Base-by-base conservation (phyloP, 257 asterid species). In the Fraxinus americana region DNA sequence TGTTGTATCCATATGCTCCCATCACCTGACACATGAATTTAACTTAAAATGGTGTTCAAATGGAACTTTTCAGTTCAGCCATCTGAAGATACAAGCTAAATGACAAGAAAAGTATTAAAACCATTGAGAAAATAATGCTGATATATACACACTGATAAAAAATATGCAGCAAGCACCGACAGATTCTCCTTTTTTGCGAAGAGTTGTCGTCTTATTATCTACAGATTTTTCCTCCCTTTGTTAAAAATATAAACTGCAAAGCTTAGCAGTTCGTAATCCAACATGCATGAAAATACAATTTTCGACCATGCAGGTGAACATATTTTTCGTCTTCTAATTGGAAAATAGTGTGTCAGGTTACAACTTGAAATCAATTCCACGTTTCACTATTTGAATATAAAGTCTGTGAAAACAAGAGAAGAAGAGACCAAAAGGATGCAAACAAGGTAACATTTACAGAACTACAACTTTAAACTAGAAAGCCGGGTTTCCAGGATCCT, bases 1-100 rank as follows among this genome's bases (percentile, higher is more conserved):
- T 93, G 90, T 76, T 89, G 91, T 88, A 93, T 71, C 99, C 99
- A 88, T 95, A 95, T 5, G 97, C 96, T 79, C 96, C 92, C 98
- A 95, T 95, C 86, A 95, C 98, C 99, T 95, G 93, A 83, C 27
- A 77, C 70, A 73, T 50, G 77, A 78, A 79, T 19, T 66, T 75
- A 77, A 76, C 72, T 77, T 57, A 38, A 57, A 80, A 79, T 35
- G n/a, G 68, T 16, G 27, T 67, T 74, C 69, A 19, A 30, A 54
- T 70, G 71, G 8, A 57, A 71, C 72, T 34, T 81, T 59, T 59
- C 48, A 82, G 73, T 75, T 83, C 75, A 75, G 54, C 71, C 29
- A 34, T 52, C 38, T 7, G 38, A 32, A 67, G 73, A 67, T 29
- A 32, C 32, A 50, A 25, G 76, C 27, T 67, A 43, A 48, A 73